Evolutionary conservation across 1,284 basidiomycete species (phyloP), one percentile per base, ranked within the genome.

Genomic region (Ustilago nuda): DNA sequence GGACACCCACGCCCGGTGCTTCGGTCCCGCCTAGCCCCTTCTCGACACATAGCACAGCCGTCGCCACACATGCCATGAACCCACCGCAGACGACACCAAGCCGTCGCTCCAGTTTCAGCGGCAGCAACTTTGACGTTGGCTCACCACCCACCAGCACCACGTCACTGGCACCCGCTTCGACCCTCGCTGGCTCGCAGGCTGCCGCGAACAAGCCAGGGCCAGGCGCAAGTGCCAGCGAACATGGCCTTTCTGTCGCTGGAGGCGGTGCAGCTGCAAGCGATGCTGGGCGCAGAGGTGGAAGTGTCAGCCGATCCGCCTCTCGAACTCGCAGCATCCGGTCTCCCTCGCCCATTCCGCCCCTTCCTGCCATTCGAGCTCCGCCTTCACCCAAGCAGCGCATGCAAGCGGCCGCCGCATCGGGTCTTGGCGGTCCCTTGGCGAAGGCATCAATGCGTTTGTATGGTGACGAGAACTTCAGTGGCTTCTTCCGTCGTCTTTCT

Each of bases 391-490:
- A 78, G 50, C 77, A 84, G 60, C 71, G 80, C 45, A 66, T 82
- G 55, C 77, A 82, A 53, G 79, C 80, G 15, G 75, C 76, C 7
- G 72, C 67, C 9, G 68, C 72, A n/a, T 46, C 63, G 6, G 64
- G 60, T 50, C 46, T 66, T 32, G 64, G 52, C 15, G 63, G 75
- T 27, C 61, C 66, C 17, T 55, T 77, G 33, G 66, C 76, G 15
- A 77, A 60, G 56, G 66, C 61, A 41, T 74, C 76, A 15, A 72
- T 81, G 75, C 71, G 78, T 6, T 88, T 99, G 32, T 99, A 98
- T 81, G 95, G 95, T 50, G 96, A 99, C 85, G 95, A 98, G 86
- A 93, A 92, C 79, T 94, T 91, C 82, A 95, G 94, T 4, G 94
- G 96, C 78, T 99, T 99, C 88, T 99, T 98, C 89, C 89, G 97